Conservation (phyloP, 495 filamentous ascomycete species). For the Podospora comata region DNA sequence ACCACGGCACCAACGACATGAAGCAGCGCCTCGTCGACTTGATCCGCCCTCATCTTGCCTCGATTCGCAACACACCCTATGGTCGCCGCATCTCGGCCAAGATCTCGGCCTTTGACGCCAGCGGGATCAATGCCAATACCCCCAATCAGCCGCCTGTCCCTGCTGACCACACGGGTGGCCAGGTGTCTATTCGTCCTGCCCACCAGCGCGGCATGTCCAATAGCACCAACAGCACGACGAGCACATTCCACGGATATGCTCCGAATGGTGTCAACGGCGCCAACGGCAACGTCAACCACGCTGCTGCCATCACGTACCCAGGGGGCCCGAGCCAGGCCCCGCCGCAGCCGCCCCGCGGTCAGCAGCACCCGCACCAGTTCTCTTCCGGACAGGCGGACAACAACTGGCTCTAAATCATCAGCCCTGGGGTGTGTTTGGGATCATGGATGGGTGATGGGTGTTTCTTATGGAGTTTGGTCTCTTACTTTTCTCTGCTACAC, state of each 20-base stretch:
- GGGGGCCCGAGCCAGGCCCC: slow-evolving; percentile 21
- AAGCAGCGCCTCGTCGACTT: slow-evolving; percentile 72
- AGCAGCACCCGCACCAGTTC: slow-evolving; percentile 29
- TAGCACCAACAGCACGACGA: slow-evolving; percentile 29
- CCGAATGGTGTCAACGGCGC: slow-evolving; percentile 31
- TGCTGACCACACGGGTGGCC: slow-evolving; percentile 40
- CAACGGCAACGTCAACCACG: slow-evolving; percentile 26
- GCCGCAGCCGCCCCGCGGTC: slow-evolving; percentile 24
- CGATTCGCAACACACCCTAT: slow-evolving; percentile 83
- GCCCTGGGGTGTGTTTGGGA: slow-evolving; percentile 18
- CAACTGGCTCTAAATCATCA: background rate
- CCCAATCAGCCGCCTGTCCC: slow-evolving; percentile 33
- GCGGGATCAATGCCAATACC: slow-evolving; percentile 25
- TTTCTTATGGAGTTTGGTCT: slow-evolving; percentile 26
- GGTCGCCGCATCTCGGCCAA: slow-evolving; percentile 89
- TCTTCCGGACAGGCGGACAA: background rate
- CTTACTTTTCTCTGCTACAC: slow-evolving; percentile 30
- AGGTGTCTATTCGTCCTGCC: slow-evolving; percentile 37
- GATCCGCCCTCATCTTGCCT: slow-evolving; percentile 77
- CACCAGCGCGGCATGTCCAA: slow-evolving; percentile 34
- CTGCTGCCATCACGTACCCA: slow-evolving; percentile 29
- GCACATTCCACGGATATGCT: slow-evolving; percentile 28
- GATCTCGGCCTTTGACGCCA: slow-evolving; percentile 54
- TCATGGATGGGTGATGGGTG: slow-evolving; percentile 20
- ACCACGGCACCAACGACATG: slow-evolving; percentile 69